Conservation (phyloP, 192 early-diverging fungal genomes). For the Umbelopsis sp. region DNA sequence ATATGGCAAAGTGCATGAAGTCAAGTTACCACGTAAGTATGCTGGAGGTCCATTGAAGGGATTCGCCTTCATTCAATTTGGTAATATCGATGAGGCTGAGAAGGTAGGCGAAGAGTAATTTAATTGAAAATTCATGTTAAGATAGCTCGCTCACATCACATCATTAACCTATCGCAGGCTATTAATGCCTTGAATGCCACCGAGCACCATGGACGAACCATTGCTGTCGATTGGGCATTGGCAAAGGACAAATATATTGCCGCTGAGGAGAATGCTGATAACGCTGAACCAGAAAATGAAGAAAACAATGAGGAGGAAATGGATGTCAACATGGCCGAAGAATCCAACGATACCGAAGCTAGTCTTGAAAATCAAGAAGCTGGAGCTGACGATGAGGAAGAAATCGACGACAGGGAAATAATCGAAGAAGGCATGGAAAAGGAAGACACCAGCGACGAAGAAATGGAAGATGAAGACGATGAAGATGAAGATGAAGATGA, state of each 20-base stretch:
- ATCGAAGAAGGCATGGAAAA: constrained; percentile 25
- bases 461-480: constrained; percentile 28
- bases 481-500: constrained; percentile 42
- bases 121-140: not conserved
- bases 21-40: constrained; percentile 74
- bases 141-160: not conserved
- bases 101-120: constrained; percentile 31
- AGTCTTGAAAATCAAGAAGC: constrained; percentile 31
- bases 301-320: constrained; percentile 36
- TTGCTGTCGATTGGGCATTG: constrained; percentile 86
- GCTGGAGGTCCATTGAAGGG: constrained; percentile 77
- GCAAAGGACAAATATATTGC: constrained; percentile 73
- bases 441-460: constrained; percentile 33
- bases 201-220: constrained; percentile 66
- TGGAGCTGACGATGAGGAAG: constrained; percentile 33
- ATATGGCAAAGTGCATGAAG: constrained; percentile 69
- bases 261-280: constrained; percentile 59
- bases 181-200: constrained; percentile 73
- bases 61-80: constrained; percentile 91
- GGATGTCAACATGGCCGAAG: constrained; percentile 35
- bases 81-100: constrained; percentile 67
- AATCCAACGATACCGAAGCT: constrained; percentile 27
- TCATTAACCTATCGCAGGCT: constrained; percentile 36
- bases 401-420: constrained; percentile 45
- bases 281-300: constrained; percentile 46